Evolutionary conservation across 495 filamentous ascomycete genomes (phyloP).

Genomic region (Hypoxylon fragiforme): DNA sequence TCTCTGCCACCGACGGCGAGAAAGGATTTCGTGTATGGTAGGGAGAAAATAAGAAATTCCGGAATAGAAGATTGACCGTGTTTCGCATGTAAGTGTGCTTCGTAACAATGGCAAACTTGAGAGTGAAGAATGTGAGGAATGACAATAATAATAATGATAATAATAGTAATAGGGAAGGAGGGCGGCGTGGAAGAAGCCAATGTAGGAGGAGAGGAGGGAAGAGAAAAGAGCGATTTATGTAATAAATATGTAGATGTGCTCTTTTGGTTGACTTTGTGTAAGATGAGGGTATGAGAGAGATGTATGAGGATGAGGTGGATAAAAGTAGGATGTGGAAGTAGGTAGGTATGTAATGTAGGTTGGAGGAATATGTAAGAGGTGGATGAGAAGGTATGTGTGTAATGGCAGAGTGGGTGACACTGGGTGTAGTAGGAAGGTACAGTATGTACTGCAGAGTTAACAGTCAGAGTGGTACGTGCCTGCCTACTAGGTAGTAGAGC

Average conservation of each 20-base stretch:
- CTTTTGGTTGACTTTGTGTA: neutral
- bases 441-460: too few relatives aligned
- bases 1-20: neutral
- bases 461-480: neutral
- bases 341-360: neutral
- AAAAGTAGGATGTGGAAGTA: neutral
- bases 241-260: neutral
- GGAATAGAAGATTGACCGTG: too few relatives aligned
- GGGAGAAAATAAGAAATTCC: neutral
- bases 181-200: too few relatives aligned
- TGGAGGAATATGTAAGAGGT: neutral
- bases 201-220: neutral
- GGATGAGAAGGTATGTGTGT: neutral
- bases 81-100: neutral
- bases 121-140: neutral
- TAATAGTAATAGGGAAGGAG: too few relatives aligned
- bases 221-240: neutral
- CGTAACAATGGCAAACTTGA: neutral
- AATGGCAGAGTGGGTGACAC: neutral
- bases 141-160: neutral
- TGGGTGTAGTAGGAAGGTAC: slow-evolving; percentile 1
- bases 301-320: neutral
- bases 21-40: neutral
- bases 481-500: neutral
- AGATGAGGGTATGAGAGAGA: neutral